A percentile compares a stretch with the other conserved stretches of the same genome.
phyloP scores from a whole-genome alignment of 495 filamentous ascomycete genomes.

The Chlorociboria aeruginascens region DNA sequence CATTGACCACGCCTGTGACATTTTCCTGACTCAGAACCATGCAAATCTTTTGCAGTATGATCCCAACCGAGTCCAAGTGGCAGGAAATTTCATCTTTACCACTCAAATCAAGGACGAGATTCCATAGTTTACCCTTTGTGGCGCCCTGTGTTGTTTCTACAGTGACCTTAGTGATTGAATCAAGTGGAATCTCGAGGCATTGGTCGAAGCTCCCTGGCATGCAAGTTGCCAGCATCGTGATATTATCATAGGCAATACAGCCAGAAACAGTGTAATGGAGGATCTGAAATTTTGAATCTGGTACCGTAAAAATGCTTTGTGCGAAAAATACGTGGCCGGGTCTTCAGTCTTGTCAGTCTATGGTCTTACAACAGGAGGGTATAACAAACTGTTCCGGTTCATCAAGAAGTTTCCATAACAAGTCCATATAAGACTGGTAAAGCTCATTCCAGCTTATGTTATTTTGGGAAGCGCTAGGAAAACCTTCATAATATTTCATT shows the following conservation, averaged over 20 bases:
- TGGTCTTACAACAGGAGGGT: too few species aligned
- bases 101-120: too few species aligned
- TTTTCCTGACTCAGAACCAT: background rate
- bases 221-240: too few species aligned
- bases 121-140: too few species aligned
- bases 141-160: background rate
- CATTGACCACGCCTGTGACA: background rate
- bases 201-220: background rate
- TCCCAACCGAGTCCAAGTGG: background rate
- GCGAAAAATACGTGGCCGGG: background rate
- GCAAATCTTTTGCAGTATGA: background rate
- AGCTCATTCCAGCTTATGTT: background rate
- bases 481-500: background rate
- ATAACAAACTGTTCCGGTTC: background rate
- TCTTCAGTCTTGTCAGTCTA: background rate
- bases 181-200: background rate
- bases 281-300: too few species aligned
- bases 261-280: too few species aligned
- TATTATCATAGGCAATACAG: too few species aligned
- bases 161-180: background rate
- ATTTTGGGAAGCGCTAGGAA: background rate
- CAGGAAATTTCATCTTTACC: background rate
- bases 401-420: background rate
- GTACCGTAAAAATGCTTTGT: background rate
- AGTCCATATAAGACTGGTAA: conserved; percentile 2